Conservation (phyloP, 768 basidiomycete species). For the Boletus rubroflammeus region DNA sequence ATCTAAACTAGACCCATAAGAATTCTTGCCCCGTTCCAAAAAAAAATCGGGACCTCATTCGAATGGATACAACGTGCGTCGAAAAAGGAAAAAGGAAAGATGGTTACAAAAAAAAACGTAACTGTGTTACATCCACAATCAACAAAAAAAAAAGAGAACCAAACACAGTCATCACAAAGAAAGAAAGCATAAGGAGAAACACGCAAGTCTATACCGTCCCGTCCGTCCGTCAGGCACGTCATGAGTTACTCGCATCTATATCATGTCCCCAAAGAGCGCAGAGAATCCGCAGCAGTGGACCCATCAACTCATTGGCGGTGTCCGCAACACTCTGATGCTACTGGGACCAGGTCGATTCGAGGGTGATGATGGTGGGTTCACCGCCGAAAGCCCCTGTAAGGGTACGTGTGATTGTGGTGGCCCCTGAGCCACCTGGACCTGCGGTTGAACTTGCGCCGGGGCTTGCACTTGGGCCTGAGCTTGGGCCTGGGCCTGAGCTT, state of each 20-base stretch:
- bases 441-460: constrained; percentile 21
- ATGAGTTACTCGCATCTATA: constrained; percentile 17
- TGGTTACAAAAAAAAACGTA: constrained; percentile 1
- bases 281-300: background rate
- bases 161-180: background rate
- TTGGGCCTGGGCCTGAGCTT: constrained; percentile 30
- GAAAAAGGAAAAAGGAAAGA: background rate
- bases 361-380: constrained; percentile 19
- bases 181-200: constrained; percentile 7
- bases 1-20: constrained; percentile 27
- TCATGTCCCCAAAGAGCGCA: constrained; percentile 11
- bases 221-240: constrained; percentile 15
- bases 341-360: constrained; percentile 25
- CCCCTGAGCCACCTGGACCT: constrained; percentile 20
- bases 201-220: constrained; percentile 24
- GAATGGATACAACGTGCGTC: constrained; percentile 15
- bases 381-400: constrained; percentile 19
- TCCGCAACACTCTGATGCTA: constrained; percentile 13
- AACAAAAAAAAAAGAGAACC: background rate
- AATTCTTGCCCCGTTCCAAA: constrained; percentile 20
- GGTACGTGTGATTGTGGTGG: constrained; percentile 19
- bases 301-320: constrained; percentile 19
- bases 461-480: constrained; percentile 19
- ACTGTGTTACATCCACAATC: constrained; percentile 8
- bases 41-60: constrained; percentile 6